Evolutionary conservation across 108 stramenopile species (phyloP).

Genomic region (Fistulifera solaris): DNA sequence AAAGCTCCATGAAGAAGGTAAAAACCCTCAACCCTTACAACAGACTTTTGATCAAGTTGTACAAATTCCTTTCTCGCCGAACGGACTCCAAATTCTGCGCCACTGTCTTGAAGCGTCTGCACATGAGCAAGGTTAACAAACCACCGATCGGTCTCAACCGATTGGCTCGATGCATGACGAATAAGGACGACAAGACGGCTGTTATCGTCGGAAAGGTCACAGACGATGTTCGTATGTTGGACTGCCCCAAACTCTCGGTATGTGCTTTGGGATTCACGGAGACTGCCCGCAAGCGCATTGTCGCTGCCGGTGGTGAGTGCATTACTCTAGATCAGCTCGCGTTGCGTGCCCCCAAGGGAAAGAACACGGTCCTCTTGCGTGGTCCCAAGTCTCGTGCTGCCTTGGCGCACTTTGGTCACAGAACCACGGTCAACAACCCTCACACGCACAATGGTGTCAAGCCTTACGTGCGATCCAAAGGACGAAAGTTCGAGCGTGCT

Average conservation of each 20-base stretch:
- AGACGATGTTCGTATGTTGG: slow-evolving; percentile 96
- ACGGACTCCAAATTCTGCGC: slow-evolving; percentile 95
- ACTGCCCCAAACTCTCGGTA: slow-evolving; percentile 88
- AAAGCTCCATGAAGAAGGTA: slow-evolving; percentile 90
- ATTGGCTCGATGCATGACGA: slow-evolving; percentile 92
- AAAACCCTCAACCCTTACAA: slow-evolving; percentile 97
- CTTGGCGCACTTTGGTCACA: slow-evolving; percentile 95
- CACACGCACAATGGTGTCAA: slow-evolving; percentile 92
- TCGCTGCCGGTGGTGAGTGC: slow-evolving; percentile 98
- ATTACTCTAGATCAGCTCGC: slow-evolving; percentile 99
- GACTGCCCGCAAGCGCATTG: slow-evolving; percentile 95
- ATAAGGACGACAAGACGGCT: slow-evolving; percentile 94
- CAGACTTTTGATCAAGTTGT: slow-evolving; percentile 97
- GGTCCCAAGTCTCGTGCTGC: slow-evolving; percentile 97
- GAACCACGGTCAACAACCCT: slow-evolving; percentile 78
- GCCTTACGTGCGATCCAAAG: slow-evolving; percentile 97
- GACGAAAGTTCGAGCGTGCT: slow-evolving; percentile 99
- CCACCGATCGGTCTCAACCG: slow-evolving; percentile 94
- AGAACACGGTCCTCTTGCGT: slow-evolving; percentile 95
- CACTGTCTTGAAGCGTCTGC: slow-evolving; percentile 94
- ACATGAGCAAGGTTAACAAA: slow-evolving; percentile 96
- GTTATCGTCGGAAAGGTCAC: slow-evolving; percentile 98
- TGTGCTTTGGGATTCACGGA: slow-evolving; percentile 98
- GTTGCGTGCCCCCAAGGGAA: slow-evolving; percentile 90
- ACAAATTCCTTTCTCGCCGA: slow-evolving; percentile 96